Evolutionary conservation across 768 basidiomycete genomes (phyloP).

Genomic region (Suillus weaverae): DNA sequence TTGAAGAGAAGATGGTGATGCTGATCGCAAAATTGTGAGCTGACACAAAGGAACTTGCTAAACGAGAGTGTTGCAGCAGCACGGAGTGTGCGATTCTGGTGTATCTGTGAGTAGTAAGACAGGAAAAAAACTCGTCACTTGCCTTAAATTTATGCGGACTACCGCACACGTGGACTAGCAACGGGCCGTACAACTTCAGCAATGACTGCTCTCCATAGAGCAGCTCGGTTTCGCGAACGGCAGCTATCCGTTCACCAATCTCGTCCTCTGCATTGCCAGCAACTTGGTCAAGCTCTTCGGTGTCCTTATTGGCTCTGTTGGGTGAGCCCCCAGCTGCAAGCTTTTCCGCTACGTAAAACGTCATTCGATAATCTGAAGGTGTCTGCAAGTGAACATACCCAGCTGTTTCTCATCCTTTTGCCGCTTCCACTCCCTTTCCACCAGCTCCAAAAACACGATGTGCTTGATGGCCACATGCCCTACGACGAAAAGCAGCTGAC

Average conservation of each 20-base stretch:
- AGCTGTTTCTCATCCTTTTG: conserved; percentile 88
- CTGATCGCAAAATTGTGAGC: conserved; percentile 89
- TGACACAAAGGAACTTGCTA: conserved; percentile 96
- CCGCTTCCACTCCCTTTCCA: conserved; percentile 95
- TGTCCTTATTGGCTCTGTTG: conserved; percentile 49
- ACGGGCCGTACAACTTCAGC: conserved; percentile 82
- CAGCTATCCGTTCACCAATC: conserved; percentile 88
- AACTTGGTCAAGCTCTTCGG: conserved; percentile 94
- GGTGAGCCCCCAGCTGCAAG: conserved; percentile 41
- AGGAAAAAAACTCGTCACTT: conserved; percentile 13
- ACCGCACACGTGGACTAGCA: conserved; percentile 88
- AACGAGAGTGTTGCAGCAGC: conserved; percentile 86
- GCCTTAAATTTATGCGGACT: conserved; percentile 93
- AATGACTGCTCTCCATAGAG: conserved; percentile 82
- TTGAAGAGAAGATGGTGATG: conserved; percentile 90
- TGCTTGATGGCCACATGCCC: conserved; percentile 98
- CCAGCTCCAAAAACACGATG: conserved; percentile 91
- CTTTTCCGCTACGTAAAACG: conserved; percentile 54
- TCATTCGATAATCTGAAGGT: conserved; percentile 1
- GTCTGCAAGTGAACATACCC: conserved; percentile 45
- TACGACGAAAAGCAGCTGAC: conserved; percentile 92
- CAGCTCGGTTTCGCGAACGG: conserved; percentile 82
- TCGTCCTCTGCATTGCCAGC: conserved; percentile 98
- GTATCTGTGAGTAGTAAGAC: conserved; percentile 10
- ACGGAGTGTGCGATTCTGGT: conserved; percentile 80